These are phyloP conservation scores for Malus hybrid DNA, from an alignment of 331 rosid genomes.

Conservation along the genomic window DNA sequence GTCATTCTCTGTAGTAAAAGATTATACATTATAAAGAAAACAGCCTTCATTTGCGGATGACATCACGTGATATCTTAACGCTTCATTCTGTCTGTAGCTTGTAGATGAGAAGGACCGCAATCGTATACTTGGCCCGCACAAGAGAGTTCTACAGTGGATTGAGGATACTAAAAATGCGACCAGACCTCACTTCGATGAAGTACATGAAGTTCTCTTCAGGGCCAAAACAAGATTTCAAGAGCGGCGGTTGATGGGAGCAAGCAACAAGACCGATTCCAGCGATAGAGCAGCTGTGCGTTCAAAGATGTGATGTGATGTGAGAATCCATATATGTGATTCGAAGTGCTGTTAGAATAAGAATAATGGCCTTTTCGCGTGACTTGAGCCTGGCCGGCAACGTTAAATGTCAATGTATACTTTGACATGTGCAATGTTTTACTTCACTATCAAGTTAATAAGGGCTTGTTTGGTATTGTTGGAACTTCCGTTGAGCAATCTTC, in stretches of 20 bases:
- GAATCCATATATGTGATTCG: neutral
- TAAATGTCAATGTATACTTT: neutral
- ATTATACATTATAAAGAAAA: neutral
- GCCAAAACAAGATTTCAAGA: slow-evolving; percentile 35
- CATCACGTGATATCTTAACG: neutral
- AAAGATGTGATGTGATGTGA: slow-evolving; percentile 32
- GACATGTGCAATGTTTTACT: neutral
- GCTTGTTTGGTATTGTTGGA: too few species aligned
- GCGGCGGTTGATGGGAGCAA: slow-evolving; percentile 22
- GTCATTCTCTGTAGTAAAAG: neutral
- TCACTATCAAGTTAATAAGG: neutral
- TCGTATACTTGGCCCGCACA: slow-evolving; percentile 70
- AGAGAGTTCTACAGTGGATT: slow-evolving; percentile 76
- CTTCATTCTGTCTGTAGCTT: slow-evolving; percentile 36
- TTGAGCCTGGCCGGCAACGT: neutral
- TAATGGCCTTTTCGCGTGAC: neutral
- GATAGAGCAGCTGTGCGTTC: slow-evolving; percentile 15
- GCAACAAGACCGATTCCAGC: slow-evolving; percentile 3
- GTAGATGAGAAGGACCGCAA: slow-evolving; percentile 53
- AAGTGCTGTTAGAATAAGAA: neutral
- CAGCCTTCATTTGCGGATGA: neutral
- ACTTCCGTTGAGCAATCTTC: too few species aligned
- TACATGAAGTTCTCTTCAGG: slow-evolving; percentile 44
- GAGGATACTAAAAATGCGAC: slow-evolving; percentile 71
- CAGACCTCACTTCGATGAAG: slow-evolving; percentile 75